These are phyloP conservation scores for Pythium aristosporum DNA, from an alignment of 352 stramenopile genomes.

Conservation along the genomic window DNA sequence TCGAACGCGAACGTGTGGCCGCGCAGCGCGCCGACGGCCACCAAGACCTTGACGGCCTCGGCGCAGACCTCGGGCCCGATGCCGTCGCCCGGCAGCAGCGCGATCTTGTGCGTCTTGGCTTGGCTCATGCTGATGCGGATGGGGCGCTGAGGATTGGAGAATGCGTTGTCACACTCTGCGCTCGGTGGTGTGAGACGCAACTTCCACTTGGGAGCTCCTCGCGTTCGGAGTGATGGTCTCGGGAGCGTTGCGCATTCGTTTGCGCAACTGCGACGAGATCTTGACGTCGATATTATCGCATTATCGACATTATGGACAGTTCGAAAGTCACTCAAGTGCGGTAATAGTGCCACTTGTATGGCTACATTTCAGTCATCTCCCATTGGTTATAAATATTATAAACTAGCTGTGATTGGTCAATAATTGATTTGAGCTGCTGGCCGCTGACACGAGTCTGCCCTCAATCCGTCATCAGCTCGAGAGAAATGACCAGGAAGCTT, in stretches of 20 bases:
- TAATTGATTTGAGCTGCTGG: conserved; percentile 3
- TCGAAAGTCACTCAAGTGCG: too few relatives aligned
- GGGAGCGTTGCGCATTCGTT: conserved; percentile 22
- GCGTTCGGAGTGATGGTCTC: conserved; percentile 14
- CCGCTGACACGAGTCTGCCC: conserved; percentile 7
- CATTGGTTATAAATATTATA: conserved; percentile 16
- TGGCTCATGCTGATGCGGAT: conserved; percentile 29
- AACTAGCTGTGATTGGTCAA: conserved; percentile 15
- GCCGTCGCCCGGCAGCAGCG: conserved; percentile 96
- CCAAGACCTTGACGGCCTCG: conserved; percentile 91
- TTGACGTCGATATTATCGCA: not conserved
- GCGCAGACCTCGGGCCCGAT: conserved; percentile 98
- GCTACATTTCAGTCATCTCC: not conserved
- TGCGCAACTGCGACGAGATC: conserved; percentile 15
- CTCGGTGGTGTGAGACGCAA: conserved; percentile 13
- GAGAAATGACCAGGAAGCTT: not conserved
- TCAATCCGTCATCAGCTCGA: not conserved
- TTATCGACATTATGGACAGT: too few relatives aligned
- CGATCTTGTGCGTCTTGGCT: conserved; percentile 82
- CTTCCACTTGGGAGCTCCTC: conserved; percentile 20
- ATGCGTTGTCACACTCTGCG: too few relatives aligned
- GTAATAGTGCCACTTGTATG: not conserved
- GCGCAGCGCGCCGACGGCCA: conserved; percentile 75
- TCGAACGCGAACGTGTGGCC: conserved; percentile 93
- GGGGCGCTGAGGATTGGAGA: not conserved